Evolutionary conservation across 208 protist genomes (phyloP).

Genomic region (Wallacemonas sp.): DNA sequence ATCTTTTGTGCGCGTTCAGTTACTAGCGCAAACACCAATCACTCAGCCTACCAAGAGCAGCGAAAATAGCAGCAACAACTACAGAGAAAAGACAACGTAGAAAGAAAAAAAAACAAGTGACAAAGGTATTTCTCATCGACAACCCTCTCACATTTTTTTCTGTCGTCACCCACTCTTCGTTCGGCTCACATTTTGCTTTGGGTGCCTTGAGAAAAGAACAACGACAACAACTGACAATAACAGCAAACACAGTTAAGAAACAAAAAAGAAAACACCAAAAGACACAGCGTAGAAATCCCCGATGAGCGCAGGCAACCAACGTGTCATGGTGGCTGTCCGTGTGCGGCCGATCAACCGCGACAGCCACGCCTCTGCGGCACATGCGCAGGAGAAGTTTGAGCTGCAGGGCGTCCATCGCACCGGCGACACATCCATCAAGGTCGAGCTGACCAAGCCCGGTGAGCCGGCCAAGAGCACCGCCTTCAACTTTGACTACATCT

Average conservation of each 20-base stretch:
- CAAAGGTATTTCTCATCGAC: too few species aligned
- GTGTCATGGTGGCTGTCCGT: conserved; percentile 85
- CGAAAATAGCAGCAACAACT: too few species aligned
- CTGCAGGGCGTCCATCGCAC: conserved; percentile 51
- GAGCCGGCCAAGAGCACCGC: conserved; percentile 52
- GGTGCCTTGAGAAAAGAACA: too few species aligned
- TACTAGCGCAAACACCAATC: too few species aligned
- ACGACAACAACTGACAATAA: too few species aligned
- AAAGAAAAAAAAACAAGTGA: conserved; percentile 15
- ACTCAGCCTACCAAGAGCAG: too few species aligned
- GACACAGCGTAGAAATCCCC: not conserved
- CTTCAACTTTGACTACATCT: conserved; percentile 89
- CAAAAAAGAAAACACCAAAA: conserved; percentile 13
- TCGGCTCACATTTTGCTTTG: too few species aligned
- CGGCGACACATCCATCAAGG: conserved; percentile 60
- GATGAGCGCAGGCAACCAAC: conserved; percentile 44
- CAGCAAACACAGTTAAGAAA: not conserved
- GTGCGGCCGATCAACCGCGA: conserved; percentile 79
- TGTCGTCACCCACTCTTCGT: too few species aligned
- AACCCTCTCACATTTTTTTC: too few species aligned
- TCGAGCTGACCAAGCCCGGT: conserved; percentile 53
- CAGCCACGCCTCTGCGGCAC: conserved; percentile 37
- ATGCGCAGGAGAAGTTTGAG: conserved; percentile 75
- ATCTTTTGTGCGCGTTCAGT: too few species aligned
- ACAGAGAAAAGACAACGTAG: not conserved